Evolutionary conservation across 2,329 filamentous ascomycete genomes (phyloP), one percentile per base, ranked within the genome.

Genomic region (Fusarium veterinarium): DNA sequence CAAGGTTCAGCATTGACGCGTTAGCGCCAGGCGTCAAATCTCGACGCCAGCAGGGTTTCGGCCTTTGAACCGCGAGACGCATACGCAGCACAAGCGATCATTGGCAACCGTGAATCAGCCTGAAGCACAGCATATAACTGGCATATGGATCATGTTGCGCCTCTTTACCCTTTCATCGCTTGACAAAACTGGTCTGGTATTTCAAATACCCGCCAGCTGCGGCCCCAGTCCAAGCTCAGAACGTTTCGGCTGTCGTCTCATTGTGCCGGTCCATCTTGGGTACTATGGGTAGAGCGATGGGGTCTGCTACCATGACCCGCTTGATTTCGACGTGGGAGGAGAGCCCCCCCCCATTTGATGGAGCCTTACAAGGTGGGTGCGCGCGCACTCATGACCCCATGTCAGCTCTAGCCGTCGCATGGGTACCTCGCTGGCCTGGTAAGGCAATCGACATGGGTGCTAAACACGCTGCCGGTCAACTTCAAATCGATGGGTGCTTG

Each of bases 401-500:
- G 72, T 64, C 67, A 67, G 65, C 45, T 59, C 72, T 71, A 67
- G 57, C 73, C 72, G 67, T 65, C 48, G 35, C 60, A 71, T 63
- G 71, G 70, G 73, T 69, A 71, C 64, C 74, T 75, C 74, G 72
- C 73, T 74, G 68, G 72, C 70, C 74, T 73, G 69, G 73, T 66
- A 77, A 72, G 69, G 73, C 73, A 71, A 63, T 72, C 53, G 61
- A 62, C 70, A 70, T 66, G 74, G 74, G 64, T 73, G 31, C 58
- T 73, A 58, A 60, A 75, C 70, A 65, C 56, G 61, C 71, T 73
- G 60, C 67, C 51, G 67, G 71, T 68, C 59, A 73, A 67, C 64
- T 67, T 57, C 64, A 71, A 72, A 74, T 80, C 77, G 76, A 80
- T 79, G 73, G 55, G 56, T 67, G 65, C 73, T 77, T 75, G 69